phyloP scores from a whole-genome alignment of 768 basidiomycete genomes.

The Kwoniella sp. region DNA sequence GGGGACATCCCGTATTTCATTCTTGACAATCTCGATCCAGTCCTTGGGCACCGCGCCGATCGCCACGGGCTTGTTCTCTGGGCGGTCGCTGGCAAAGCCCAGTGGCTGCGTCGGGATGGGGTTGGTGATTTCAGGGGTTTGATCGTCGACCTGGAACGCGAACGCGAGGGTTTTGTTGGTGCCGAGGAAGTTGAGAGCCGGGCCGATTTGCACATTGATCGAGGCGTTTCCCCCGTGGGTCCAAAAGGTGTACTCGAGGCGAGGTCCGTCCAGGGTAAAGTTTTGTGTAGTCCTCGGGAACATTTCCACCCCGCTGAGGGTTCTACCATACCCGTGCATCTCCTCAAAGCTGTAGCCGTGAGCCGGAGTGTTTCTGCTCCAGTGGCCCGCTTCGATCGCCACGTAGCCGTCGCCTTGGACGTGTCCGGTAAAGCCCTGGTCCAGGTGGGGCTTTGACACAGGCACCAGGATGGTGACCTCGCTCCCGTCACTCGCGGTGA shows the following conservation, averaged over 20 bases:
- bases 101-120: slow-evolving; percentile 23
- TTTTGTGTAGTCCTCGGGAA: slow-evolving; percentile 58
- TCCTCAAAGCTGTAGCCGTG: slow-evolving; percentile 60
- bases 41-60: slow-evolving; percentile 36
- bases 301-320: slow-evolving; percentile 61
- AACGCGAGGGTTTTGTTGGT: slow-evolving; percentile 26
- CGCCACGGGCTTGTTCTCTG: slow-evolving; percentile 1
- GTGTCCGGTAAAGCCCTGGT: slow-evolving; percentile 53
- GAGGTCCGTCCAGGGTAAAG: slow-evolving; percentile 61
- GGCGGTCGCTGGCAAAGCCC: slow-evolving; percentile 1
- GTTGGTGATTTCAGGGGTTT: slow-evolving; percentile 15
- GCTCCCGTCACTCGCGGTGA: slow-evolving; percentile 25
- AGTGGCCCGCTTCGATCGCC: slow-evolving; percentile 65
- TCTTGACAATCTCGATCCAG: slow-evolving; percentile 37
- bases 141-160: slow-evolving; percentile 34
- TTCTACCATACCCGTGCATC: slow-evolving; percentile 61
- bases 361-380: slow-evolving; percentile 55
- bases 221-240: slow-evolving; percentile 13
- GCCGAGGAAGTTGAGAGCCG: slow-evolving; percentile 32
- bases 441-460: slow-evolving; percentile 13
- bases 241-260: slow-evolving; percentile 56
- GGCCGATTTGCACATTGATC: slow-evolving; percentile 36
- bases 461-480: slow-evolving; percentile 34
- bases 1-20: slow-evolving; percentile 34
- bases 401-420: slow-evolving; percentile 63